A percentile compares a stretch with the other conserved stretches of the same genome.
phyloP scores from a whole-genome alignment of 257 asterid genomes.

The Solanum chilense region DNA sequence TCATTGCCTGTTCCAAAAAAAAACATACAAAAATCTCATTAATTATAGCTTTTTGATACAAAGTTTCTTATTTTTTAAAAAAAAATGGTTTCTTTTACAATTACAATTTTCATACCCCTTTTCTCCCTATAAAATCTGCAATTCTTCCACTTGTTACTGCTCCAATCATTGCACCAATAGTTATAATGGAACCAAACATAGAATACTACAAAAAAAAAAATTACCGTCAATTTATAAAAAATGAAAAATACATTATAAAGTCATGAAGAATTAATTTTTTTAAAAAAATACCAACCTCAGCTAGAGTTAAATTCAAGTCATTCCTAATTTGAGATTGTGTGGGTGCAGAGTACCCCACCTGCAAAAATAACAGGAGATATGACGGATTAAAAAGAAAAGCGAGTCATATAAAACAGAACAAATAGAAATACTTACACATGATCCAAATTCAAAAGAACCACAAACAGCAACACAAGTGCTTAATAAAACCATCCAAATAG shows the following conservation, averaged over 20 bases:
- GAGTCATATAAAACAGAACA: neutral
- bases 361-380: slow-evolving; percentile 9
- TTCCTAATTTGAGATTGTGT: slow-evolving; percentile 64
- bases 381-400: neutral
- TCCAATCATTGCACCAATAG: slow-evolving; percentile 89
- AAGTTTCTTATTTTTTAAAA: neutral
- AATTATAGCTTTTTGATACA: neutral
- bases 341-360: slow-evolving; percentile 92
- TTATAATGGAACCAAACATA: slow-evolving; percentile 69
- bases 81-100: neutral
- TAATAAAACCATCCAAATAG: slow-evolving; percentile 51
- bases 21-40: neutral
- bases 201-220: slow-evolving; percentile 30
- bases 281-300: slow-evolving; percentile 32
- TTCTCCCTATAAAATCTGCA: slow-evolving; percentile 64
- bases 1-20: slow-evolving; percentile 50
- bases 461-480: slow-evolving; percentile 80
- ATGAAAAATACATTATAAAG: neutral
- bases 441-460: slow-evolving; percentile 86
- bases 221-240: neutral
- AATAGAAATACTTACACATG: slow-evolving; percentile 53
- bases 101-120: slow-evolving; percentile 44
- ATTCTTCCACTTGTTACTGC: slow-evolving; percentile 68
- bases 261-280: neutral
- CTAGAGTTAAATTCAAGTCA: slow-evolving; percentile 48